Evolutionary conservation across 352 stramenopile species (phyloP).

Genomic region (Phytophthora idaei): DNA sequence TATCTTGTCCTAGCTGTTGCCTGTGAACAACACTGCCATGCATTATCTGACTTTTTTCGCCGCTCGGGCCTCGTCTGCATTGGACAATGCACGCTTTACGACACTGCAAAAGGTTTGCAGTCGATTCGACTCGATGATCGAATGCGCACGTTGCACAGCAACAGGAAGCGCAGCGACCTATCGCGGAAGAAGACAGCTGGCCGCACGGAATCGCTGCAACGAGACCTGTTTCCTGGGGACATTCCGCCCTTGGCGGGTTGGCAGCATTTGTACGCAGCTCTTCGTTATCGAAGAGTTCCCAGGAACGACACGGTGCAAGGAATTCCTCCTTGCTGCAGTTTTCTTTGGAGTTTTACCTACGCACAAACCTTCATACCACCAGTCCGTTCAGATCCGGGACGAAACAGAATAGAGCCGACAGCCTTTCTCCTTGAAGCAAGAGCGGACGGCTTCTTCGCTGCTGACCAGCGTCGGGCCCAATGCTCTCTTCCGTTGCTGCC

Average conservation of each 20-base stretch:
- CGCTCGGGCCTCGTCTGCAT: slow-evolving; percentile 13
- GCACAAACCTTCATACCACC: neutral
- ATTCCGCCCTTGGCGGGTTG: slow-evolving; percentile 22
- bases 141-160: neutral
- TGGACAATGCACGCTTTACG: slow-evolving; percentile 12
- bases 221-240: slow-evolving; percentile 23
- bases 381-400: slow-evolving; percentile 14
- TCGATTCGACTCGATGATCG: neutral
- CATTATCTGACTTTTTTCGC: neutral
- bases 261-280: neutral
- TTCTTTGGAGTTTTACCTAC: no score
- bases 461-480: no score
- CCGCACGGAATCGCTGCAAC: slow-evolving; percentile 16
- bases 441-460: neutral
- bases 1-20: no score
- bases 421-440: slow-evolving; percentile 20
- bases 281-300: no score
- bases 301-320: no score
- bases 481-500: slow-evolving; percentile 13
- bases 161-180: slow-evolving; percentile 9
- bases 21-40: no score
- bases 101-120: no score
- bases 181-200: slow-evolving; percentile 19
- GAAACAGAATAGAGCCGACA: slow-evolving; percentile 9
- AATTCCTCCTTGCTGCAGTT: no score